Base-by-base conservation (phyloP, 768 basidiomycete species). In the Lyophyllum shimeji region DNA sequence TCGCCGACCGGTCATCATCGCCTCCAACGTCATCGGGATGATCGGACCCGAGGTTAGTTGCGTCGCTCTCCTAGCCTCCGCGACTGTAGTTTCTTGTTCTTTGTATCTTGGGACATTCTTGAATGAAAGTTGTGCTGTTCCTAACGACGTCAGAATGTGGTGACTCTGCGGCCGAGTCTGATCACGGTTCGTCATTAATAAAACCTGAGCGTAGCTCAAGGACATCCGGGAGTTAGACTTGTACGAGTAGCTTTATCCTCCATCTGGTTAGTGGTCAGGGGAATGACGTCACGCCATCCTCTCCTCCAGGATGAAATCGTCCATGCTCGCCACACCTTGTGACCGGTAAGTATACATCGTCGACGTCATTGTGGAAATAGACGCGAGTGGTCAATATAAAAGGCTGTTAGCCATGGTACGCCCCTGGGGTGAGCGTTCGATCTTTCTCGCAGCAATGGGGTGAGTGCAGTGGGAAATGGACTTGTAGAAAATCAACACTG, bases 401-500 rank as follows among this genome's bases (percentile, higher is more conserved):
- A 18, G 39, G 9, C 1, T 40, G n/a, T 15, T 12, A 40, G 39
- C 15, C 9, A 40, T 3, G 15, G 39, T 40, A 5, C 11, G 17
- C 18, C 18, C n/a, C n/a, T 40, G 17, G 39, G 18, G 8, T 18
- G 1, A 40, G n/a, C 18, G n/a, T 40, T 15, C 5, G n/a, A 6
- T 40, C 9, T n/a, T 40, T 18, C 39, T 40, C 17, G 3, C 29
- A 40, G n/a, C 7, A 17, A 57, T 56, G 51, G 62, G 57, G 60
- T 65, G 51, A 52, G 56, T 27, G 20, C 1, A 6, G n/a, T 13
- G 29, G 12, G 20, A 33, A 24, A 2, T 11, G 39, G 17, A 40
- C 15, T 40, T 40, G 4, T 40, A 4, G 15, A 37, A 37, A 13
- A 11, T 11, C 7, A 3, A 12, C 34, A 37, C 39, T 18, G n/a